phyloP scores from a whole-genome alignment of 768 basidiomycete genomes.

The Serpula lacrymans region DNA sequence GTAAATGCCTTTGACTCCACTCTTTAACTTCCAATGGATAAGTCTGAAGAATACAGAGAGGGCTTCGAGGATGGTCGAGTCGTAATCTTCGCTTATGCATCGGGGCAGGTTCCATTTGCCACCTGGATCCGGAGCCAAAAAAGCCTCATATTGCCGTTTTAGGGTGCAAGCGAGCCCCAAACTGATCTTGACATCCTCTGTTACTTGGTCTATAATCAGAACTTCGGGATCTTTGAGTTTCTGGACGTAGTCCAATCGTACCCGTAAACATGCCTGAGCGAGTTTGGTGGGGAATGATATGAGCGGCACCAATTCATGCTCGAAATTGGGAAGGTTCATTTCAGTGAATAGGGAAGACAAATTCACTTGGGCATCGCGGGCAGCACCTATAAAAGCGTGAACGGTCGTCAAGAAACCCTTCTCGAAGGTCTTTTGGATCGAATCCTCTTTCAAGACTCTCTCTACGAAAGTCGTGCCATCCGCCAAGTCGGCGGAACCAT shows the following conservation, averaged over 20 bases:
- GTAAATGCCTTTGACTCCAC: slow-evolving; percentile 85
- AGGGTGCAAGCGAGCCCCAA: slow-evolving; percentile 93
- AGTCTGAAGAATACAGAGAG: slow-evolving; percentile 89
- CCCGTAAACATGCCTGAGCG: slow-evolving; percentile 85
- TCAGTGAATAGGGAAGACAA: slow-evolving; percentile 72
- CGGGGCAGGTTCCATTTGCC: slow-evolving; percentile 87
- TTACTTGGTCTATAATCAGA: slow-evolving; percentile 91
- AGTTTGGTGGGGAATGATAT: slow-evolving; percentile 97
- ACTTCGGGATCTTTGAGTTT: slow-evolving; percentile 86
- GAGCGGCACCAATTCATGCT: slow-evolving; percentile 82
- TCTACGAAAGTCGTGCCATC: slow-evolving; percentile 90
- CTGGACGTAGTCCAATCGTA: slow-evolving; percentile 85
- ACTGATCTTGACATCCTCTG: slow-evolving; percentile 87
- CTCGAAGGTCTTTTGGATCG: slow-evolving; percentile 92
- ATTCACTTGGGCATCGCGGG: slow-evolving; percentile 83
- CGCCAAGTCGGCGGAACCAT: slow-evolving; percentile 42
- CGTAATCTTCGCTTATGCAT: slow-evolving; percentile 89
- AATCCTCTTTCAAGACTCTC: slow-evolving; percentile 91
- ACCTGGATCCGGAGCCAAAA: slow-evolving; percentile 80
- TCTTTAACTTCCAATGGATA: slow-evolving; percentile 94
- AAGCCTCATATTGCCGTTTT: slow-evolving; percentile 91
- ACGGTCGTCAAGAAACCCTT: slow-evolving; percentile 86
- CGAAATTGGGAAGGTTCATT: slow-evolving; percentile 91
- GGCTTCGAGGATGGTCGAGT: slow-evolving; percentile 82
- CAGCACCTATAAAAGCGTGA: slow-evolving; percentile 78